These are phyloP conservation scores for Penicillium sp. DNA, from an alignment of 2,329 filamentous ascomycete species.

Conservation along the genomic window DNA sequence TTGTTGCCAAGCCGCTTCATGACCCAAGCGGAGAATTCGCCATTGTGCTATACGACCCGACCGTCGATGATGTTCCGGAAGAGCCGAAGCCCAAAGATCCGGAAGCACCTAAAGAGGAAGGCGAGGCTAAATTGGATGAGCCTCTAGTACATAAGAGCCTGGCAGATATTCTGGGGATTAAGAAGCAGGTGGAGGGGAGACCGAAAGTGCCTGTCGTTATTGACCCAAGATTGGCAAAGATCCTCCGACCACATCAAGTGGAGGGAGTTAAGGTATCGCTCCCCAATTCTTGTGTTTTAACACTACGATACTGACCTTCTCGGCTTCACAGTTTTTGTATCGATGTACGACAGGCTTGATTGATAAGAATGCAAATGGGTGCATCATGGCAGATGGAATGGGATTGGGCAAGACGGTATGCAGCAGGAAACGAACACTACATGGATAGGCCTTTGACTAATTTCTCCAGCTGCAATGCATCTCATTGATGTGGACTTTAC, in stretches of 20 bases:
- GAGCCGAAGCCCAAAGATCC: constrained; percentile 66
- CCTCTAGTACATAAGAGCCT: constrained; percentile 93
- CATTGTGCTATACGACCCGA: constrained; percentile 95
- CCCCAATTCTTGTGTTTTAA: neutral
- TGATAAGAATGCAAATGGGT: constrained; percentile 90
- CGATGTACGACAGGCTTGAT: constrained; percentile 93
- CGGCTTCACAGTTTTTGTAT: constrained; percentile 74
- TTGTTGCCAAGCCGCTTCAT: constrained; percentile 87
- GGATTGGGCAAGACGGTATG: constrained; percentile 85
- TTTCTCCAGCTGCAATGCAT: constrained; percentile 80
- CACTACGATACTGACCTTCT: constrained; percentile 22
- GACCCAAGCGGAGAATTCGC: constrained; percentile 95
- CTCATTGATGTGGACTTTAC: constrained; percentile 90
- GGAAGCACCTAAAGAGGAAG: constrained; percentile 51
- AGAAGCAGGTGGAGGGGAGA: constrained; percentile 82
- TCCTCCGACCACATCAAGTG: constrained; percentile 93
- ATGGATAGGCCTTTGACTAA: constrained; percentile 28
- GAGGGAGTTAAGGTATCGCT: constrained; percentile 81
- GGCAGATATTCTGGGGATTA: constrained; percentile 91
- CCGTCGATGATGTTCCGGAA: constrained; percentile 86
- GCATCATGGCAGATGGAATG: constrained; percentile 99
- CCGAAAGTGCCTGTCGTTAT: constrained; percentile 97
- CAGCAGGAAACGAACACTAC: neutral
- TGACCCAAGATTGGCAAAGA: constrained; percentile 85
- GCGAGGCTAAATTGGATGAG: constrained; percentile 68